Percentiles rank a stretch among this genome's conserved stretches.
Evolutionary conservation across 2,329 filamentous ascomycete genomes (phyloP).

Genomic region (Dendryphion nanum): DNA sequence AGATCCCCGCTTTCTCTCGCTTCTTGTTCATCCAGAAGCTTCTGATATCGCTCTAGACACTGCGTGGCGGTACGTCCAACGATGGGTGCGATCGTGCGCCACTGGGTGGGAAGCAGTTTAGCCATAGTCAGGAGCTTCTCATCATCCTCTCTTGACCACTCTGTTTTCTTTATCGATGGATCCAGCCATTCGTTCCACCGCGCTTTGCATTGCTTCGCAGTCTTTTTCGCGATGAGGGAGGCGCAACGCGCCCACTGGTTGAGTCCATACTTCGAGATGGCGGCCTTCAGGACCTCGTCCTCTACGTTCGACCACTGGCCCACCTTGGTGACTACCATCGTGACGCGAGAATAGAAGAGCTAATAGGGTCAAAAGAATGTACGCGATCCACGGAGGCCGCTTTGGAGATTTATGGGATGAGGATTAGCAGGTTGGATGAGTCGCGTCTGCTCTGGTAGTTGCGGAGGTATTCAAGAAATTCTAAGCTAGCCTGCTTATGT

Average conservation of each 20-base stretch:
- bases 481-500: no score
- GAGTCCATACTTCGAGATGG: slow-evolving; percentile 43
- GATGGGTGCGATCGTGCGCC: slow-evolving; percentile 96
- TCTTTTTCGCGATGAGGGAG: slow-evolving; percentile 93
- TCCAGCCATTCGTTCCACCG: slow-evolving; percentile 99
- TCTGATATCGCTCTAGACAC: slow-evolving; percentile 95
- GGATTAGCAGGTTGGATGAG: no score
- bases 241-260: slow-evolving; percentile 96
- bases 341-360: no score
- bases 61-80: slow-evolving; percentile 96
- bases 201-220: slow-evolving; percentile 98
- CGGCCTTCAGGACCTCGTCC: slow-evolving; percentile 95
- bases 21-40: slow-evolving; percentile 92
- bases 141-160: slow-evolving; percentile 98
- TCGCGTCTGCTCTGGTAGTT: no score
- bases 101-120: slow-evolving; percentile 98
- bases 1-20: slow-evolving; percentile 78
- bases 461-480: no score
- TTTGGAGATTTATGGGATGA: no score
- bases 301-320: slow-evolving; percentile 70
- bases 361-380: no score
- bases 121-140: slow-evolving; percentile 95
- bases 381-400: no score
- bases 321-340: slow-evolving; percentile 65
- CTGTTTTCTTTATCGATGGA: slow-evolving; percentile 95